A percentile compares a stretch with the other conserved stretches of the same genome.
Evolutionary conservation across 2,329 filamentous ascomycete species (phyloP).

Genomic region (Cercospora sp.): DNA sequence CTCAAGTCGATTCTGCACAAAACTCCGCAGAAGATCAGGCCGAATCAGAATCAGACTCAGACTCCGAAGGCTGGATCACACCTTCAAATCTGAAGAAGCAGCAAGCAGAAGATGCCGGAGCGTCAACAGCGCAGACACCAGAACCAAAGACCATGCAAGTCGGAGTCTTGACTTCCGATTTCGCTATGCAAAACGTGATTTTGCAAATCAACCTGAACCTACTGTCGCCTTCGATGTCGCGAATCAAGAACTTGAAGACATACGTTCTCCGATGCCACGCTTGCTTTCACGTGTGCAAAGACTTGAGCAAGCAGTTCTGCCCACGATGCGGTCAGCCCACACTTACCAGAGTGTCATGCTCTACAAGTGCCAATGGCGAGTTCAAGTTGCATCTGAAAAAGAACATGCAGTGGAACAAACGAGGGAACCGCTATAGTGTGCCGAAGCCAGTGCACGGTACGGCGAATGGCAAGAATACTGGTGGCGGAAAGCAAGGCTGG

Average conservation of each 20-base stretch:
- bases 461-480: conserved; percentile 70
- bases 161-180: conserved; percentile 92
- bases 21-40: conserved; percentile 37
- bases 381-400: conserved; percentile 87
- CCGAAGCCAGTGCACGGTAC: conserved; percentile 85
- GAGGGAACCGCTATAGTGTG: conserved; percentile 88
- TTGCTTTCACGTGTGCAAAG: conserved; percentile 81
- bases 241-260: conserved; percentile 81
- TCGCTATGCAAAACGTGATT: conserved; percentile 95
- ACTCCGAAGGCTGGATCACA: conserved; percentile 86
- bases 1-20: conserved; percentile 31
- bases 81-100: conserved; percentile 86
- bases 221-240: conserved; percentile 73
- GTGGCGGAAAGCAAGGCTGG: conserved; percentile 84
- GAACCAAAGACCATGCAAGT: conserved; percentile 72
- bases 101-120: conserved; percentile 65
- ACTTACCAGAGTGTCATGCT: conserved; percentile 80
- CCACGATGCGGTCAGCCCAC: conserved; percentile 85
- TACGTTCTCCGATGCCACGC: conserved; percentile 92
- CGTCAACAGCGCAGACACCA: conserved; percentile 47
- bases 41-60: conserved; percentile 52
- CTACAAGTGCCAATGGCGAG: conserved; percentile 75
- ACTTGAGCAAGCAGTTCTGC: conserved; percentile 90
- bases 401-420: conserved; percentile 95
- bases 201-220: conserved; percentile 93